Evolutionary conservation across 2,329 filamentous ascomycete species (phyloP), one percentile per base, ranked within the genome.

Genomic region (Fusarium subtropicale): DNA sequence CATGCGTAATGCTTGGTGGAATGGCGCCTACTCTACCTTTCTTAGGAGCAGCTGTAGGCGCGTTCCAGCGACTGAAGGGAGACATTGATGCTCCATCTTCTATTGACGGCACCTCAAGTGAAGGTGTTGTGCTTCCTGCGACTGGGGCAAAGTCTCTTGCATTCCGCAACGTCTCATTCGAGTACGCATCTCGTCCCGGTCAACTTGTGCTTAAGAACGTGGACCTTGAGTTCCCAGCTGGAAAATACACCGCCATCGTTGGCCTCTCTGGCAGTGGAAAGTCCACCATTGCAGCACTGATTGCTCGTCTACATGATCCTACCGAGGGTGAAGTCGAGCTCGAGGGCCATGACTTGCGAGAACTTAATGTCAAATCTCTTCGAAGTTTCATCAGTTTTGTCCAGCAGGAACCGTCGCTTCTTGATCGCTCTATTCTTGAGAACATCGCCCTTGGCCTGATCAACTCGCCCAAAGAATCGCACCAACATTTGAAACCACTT

Each of bases 11-110:
- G 39, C 80, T 91, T 20, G 87, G 88, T 30, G 84, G 85, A 59
- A 86, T 90, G 51, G 88, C 87, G 0, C 89, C 89, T 0, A 85
- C 89, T 52, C 79, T 91, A 10, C 87, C 88, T 26, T 84, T 88
- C 22, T 85, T 91, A 31, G 85, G 85, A 6, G 81, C 84, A 39
- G 88, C 88, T 1, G 83, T 86, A 1, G 82, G 86, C 3, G 79
- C 89, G 0, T 91, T 86, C 67, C 78, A 85, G 52, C 87, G 88
- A 44, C 78, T 92, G 9, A 81, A 81, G 28, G 79, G 82, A 39
- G 88, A 89, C 44, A 88, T 91, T 33, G 82, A 87, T 10, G 81
- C 82, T 11, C 78, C 80, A 13, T 81, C 83, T 5, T 60, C 66
- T 34, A 87, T 87, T 39, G 82, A 87, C 52, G 78, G 76, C 12